phyloP scores from a whole-genome alignment of 495 filamentous ascomycete genomes.

The Friedmanniomyces endolithicus region DNA sequence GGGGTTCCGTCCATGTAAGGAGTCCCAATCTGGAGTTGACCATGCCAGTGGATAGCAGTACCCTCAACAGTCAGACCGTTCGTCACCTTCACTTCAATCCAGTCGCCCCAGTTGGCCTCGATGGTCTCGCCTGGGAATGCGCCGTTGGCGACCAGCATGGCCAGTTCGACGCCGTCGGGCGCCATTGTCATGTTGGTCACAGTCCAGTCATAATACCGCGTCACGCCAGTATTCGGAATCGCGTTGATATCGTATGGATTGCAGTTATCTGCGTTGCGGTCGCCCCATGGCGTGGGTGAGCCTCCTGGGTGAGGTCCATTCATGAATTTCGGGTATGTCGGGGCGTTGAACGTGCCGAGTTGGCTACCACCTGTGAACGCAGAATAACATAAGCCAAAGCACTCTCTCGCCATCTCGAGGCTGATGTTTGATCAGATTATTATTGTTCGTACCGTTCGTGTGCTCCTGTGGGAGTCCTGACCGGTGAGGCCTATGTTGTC shows the following conservation, averaged over 20 bases:
- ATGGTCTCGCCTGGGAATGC: constrained; percentile 28
- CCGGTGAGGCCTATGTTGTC: background rate
- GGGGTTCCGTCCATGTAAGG: constrained; percentile 20
- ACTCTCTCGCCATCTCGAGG: background rate
- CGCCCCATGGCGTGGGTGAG: constrained; percentile 13
- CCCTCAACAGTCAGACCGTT: constrained; percentile 29
- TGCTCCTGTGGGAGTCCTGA: background rate
- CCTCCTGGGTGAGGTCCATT: constrained; percentile 9
- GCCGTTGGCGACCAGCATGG: constrained; percentile 20
- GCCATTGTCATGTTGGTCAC: constrained; percentile 20
- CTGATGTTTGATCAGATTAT: background rate
- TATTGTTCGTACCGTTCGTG: constrained; percentile 2
- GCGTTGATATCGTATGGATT: constrained; percentile 21
- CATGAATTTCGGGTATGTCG: background rate
- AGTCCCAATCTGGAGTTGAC: constrained; percentile 17
- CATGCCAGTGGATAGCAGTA: constrained; percentile 24
- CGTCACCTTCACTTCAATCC: constrained; percentile 39
- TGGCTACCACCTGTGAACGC: constrained; percentile 4
- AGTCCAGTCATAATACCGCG: constrained; percentile 27
- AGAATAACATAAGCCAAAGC: background rate
- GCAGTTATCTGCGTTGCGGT: constrained; percentile 2
- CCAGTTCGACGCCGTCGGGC: constrained; percentile 21
- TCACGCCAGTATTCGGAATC: constrained; percentile 24
- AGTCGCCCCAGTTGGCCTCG: constrained; percentile 50
- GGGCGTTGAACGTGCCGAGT: background rate